Base-by-base conservation (phyloP, 345 rosid genomes). In the Chamaenerion angustifolium region DNA sequence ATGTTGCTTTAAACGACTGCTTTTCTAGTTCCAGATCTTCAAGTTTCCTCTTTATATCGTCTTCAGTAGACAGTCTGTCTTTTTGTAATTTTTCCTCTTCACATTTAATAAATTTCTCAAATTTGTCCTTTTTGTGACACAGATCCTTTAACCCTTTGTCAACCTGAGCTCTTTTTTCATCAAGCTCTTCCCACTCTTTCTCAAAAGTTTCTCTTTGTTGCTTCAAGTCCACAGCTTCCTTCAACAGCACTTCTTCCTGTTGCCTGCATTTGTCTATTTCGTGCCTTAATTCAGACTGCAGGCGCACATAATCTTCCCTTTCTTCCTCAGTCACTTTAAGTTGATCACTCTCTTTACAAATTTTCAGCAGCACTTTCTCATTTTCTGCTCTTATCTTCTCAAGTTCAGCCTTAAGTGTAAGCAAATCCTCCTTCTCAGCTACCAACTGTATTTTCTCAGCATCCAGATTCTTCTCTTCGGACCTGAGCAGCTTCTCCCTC, bases 151-250 rank as follows among this genome's bases (percentile, higher is more conserved):
- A 43, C 59, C 77, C 79, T 49, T 69, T 77, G 69, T 75, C 82
- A 41, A 81, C 68, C 65, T 66, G 62, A 54, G 67, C 58, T 68
- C 76, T 81, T 68, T 76, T 87, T 67, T 74, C 96, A 58, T 87
- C 96, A 53, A 92, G 78, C 41, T 77, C 85, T 46, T 80, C 96
- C 98, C 98, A 87, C 58, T 92, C 95, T 68, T 67, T 84, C 80
- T 92, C 98, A 73, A 92, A 92, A 57, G 66, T 73, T 61, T 82
- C 88, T 62, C 75, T 92, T 55, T 84, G 98, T 58, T 46, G 68
- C 76, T 80, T 92, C 61, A 92, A 71, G 64, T 87, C 96, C 47
- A 82, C 96, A 60, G 73, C 74, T 68, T 84, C 98, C 68, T 84
- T 87, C 75, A 71, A 62, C 69, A 83, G 83, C 57, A 76, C 57